Conservation (phyloP, 352 stramenopile genomes). For the Globisporangium nodosum region DNA sequence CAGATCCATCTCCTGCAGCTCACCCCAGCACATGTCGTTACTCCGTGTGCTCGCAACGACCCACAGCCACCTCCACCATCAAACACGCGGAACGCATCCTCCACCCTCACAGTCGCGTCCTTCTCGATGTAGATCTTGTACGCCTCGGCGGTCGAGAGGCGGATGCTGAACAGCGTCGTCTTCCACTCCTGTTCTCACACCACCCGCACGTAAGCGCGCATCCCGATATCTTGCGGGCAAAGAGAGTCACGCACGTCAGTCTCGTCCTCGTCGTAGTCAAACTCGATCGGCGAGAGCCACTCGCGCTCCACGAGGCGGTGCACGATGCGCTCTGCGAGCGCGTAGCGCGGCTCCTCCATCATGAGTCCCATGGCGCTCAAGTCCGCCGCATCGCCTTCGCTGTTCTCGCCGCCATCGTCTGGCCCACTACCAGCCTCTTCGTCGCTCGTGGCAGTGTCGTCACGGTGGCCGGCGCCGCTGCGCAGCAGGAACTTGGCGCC, state of each 20-base stretch:
- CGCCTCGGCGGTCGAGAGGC: slow-evolving; percentile 60
- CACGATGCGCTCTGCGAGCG: slow-evolving; percentile 43
- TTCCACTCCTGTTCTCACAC: slow-evolving; percentile 26
- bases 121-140: slow-evolving; percentile 85
- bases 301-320: slow-evolving; percentile 46
- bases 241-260: slow-evolving; percentile 22
- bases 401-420: slow-evolving; percentile 9
- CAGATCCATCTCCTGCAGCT: slow-evolving; percentile 4
- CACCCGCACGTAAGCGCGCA: not conserved
- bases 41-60: not conserved
- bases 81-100: slow-evolving; percentile 1
- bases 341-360: slow-evolving; percentile 22
- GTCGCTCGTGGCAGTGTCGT: slow-evolving; percentile 19
- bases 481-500: slow-evolving; percentile 21
- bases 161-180: slow-evolving; percentile 47
- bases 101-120: slow-evolving; percentile 42
- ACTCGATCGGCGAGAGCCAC: slow-evolving; percentile 55
- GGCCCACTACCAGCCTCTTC: slow-evolving; percentile 15
- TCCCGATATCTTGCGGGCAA: not conserved
- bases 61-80: not conserved
- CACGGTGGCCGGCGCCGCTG: slow-evolving; percentile 3
- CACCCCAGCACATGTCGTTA: not conserved
- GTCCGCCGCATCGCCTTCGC: slow-evolving; percentile 14
- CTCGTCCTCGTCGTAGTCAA: slow-evolving; percentile 40
- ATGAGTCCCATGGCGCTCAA: slow-evolving; percentile 7